Percentiles rank a stretch among this genome's conserved stretches.
Conservation (phyloP, 2,329 filamentous ascomycete species). For the Pleoardoris graminearum region DNA sequence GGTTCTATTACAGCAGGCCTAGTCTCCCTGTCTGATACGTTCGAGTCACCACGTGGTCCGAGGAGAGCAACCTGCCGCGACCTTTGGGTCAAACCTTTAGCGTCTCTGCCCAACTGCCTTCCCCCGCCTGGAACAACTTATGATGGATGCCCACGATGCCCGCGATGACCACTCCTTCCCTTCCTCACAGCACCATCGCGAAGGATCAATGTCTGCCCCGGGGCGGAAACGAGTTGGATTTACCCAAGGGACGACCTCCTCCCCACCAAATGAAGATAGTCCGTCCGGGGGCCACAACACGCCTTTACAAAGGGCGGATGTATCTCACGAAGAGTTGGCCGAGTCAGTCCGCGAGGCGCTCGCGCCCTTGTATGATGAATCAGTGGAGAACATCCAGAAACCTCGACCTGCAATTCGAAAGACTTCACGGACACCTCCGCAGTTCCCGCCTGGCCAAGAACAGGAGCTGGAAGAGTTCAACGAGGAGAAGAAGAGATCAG, state of each 20-base stretch:
- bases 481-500: slow-evolving; percentile 40
- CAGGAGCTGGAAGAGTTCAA: slow-evolving; percentile 42
- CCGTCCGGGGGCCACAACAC: slow-evolving; percentile 36
- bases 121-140: slow-evolving; percentile 12
- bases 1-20: not conserved
- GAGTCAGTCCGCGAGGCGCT: slow-evolving; percentile 42
- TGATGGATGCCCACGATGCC: slow-evolving; percentile 28
- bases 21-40: not conserved
- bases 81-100: slow-evolving; percentile 2
- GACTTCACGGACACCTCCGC: slow-evolving; percentile 35
- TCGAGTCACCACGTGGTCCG: slow-evolving; percentile 6
- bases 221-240: slow-evolving; percentile 43
- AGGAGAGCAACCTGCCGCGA: not conserved
- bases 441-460: slow-evolving; percentile 40
- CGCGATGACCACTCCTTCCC: slow-evolving; percentile 13
- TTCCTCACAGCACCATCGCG: slow-evolving; percentile 10
- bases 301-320: slow-evolving; percentile 34
- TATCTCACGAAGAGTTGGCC: slow-evolving; percentile 42
- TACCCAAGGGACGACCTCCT: slow-evolving; percentile 25
- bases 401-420: slow-evolving; percentile 46
- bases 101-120: slow-evolving; percentile 9
- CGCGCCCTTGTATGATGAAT: slow-evolving; percentile 19
- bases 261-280: slow-evolving; percentile 29
- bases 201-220: slow-evolving; percentile 34
- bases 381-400: slow-evolving; percentile 32